Evolutionary conservation across 371 early-diverging fungal genomes (phyloP).

Genomic region (Parasitella parasitica): DNA sequence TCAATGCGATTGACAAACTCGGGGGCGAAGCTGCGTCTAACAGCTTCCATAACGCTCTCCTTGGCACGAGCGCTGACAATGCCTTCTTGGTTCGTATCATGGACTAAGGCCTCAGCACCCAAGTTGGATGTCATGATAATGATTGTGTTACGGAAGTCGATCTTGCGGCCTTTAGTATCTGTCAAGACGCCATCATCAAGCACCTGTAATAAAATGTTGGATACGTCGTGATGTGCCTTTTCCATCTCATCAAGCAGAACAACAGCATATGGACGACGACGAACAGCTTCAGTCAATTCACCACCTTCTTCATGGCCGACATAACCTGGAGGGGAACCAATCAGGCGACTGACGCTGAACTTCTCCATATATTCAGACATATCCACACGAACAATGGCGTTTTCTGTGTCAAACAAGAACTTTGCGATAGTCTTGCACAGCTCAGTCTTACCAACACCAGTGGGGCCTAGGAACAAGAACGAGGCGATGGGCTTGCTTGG

Average conservation of each 20-base stretch:
- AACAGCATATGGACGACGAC: conserved; percentile 89
- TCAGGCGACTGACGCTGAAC: conserved; percentile 72
- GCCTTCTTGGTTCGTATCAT: conserved; percentile 34
- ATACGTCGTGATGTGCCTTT: conserved; percentile 82
- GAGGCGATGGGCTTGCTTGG: conserved; percentile 81
- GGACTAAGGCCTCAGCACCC: conserved; percentile 74
- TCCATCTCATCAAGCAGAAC: conserved; percentile 93
- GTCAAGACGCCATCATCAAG: conserved; percentile 92
- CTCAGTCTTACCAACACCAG: conserved; percentile 91
- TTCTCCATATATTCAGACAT: conserved; percentile 89
- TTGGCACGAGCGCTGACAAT: conserved; percentile 54
- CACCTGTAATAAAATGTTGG: conserved; percentile 79
- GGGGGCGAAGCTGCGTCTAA: conserved; percentile 81
- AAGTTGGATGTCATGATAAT: conserved; percentile 92
- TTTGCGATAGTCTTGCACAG: conserved; percentile 87
- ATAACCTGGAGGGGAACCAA: conserved; percentile 92
- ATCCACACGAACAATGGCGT: conserved; percentile 86
- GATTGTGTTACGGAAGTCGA: conserved; percentile 92
- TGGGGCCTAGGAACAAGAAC: conserved; percentile 92
- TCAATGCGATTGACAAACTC: conserved; percentile 93
- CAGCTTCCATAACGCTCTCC: conserved; percentile 67
- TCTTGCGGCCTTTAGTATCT: conserved; percentile 80
- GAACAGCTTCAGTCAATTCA: conserved; percentile 86
- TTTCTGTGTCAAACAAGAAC: conserved; percentile 88
- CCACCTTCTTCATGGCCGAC: conserved; percentile 88